Evolutionary conservation across 768 basidiomycete genomes (phyloP).

Genomic region (Pilatotrama ljubarskyi): DNA sequence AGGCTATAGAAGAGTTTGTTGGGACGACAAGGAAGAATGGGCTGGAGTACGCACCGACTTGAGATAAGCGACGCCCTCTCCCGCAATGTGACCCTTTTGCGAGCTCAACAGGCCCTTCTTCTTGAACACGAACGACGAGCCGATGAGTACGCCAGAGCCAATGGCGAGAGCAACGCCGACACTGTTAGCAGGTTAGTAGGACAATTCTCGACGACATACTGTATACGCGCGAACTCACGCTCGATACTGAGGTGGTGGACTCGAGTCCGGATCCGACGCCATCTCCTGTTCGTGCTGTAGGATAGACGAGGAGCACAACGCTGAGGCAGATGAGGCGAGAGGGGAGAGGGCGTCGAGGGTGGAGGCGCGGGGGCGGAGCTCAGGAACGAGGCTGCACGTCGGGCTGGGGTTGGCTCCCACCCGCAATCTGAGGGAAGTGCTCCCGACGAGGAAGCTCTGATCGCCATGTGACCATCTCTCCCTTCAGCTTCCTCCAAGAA

Average conservation of each 20-base stretch:
- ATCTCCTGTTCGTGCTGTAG: not conserved
- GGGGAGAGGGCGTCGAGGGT: not conserved
- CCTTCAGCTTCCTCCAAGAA: not conserved
- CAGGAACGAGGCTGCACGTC: not conserved
- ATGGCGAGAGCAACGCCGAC: slow-evolving; percentile 37
- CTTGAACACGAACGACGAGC: slow-evolving; percentile 53
- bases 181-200: slow-evolving; percentile 4
- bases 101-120: slow-evolving; percentile 48
- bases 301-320: not conserved
- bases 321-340: not conserved
- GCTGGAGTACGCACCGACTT: slow-evolving; percentile 31
- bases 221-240: not conserved
- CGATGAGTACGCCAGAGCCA: slow-evolving; percentile 51
- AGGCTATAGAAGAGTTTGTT: slow-evolving; percentile 23
- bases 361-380: not conserved
- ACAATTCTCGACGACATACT: too few species aligned
- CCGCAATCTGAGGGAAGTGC: not conserved
- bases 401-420: not conserved
- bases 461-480: slow-evolving; percentile 6
- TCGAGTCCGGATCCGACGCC: not conserved
- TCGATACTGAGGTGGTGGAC: slow-evolving; percentile 1
- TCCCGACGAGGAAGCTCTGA: slow-evolving; percentile 8
- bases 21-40: not conserved
- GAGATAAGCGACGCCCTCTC: slow-evolving; percentile 35
- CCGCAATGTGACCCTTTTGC: slow-evolving; percentile 33